Percentiles rank a stretch among this genome's conserved stretches.
Conservation (phyloP, 78 protist genomes). For the Dictyostelium citrinum region DNA sequence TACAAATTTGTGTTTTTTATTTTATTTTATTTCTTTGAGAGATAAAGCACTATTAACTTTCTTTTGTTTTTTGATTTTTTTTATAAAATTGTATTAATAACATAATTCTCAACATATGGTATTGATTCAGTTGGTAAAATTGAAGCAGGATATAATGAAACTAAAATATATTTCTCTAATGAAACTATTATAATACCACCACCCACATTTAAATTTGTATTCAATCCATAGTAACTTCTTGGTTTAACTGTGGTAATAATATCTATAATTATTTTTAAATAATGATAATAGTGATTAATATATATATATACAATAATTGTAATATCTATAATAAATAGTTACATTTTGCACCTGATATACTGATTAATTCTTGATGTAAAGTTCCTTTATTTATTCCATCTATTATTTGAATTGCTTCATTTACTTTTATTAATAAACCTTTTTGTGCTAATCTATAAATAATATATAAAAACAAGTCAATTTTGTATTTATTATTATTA, state of each 20-base stretch:
- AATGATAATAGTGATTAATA: background rate
- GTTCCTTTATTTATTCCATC: constrained; percentile 38
- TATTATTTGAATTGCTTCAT: constrained; percentile 38
- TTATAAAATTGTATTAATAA: constrained; percentile 32
- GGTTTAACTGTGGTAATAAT: constrained; percentile 59
- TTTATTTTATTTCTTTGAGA: background rate
- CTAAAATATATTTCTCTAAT: constrained; percentile 36
- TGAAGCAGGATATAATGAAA: constrained; percentile 60
- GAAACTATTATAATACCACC: constrained; percentile 52
- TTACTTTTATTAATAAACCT: constrained; percentile 50
- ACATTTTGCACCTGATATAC: constrained; percentile 68
- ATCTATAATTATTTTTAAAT: constrained; percentile 42
- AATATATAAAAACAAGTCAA: background rate
- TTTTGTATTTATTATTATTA: background rate
- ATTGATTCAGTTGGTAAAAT: constrained; percentile 23
- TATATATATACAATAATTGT: background rate
- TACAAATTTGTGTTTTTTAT: background rate
- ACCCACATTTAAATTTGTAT: constrained; percentile 54
- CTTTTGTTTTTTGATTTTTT: background rate
- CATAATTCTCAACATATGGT: constrained; percentile 53
- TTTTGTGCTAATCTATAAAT: constrained; percentile 31
- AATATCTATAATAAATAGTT: background rate
- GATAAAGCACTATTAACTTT: background rate
- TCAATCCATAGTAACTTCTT: constrained; percentile 55
- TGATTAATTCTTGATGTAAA: constrained; percentile 34